A percentile compares a stretch with the other conserved stretches of the same genome.
phyloP scores from a whole-genome alignment of 495 filamentous ascomycete genomes.

The Penicillium silybi region DNA sequence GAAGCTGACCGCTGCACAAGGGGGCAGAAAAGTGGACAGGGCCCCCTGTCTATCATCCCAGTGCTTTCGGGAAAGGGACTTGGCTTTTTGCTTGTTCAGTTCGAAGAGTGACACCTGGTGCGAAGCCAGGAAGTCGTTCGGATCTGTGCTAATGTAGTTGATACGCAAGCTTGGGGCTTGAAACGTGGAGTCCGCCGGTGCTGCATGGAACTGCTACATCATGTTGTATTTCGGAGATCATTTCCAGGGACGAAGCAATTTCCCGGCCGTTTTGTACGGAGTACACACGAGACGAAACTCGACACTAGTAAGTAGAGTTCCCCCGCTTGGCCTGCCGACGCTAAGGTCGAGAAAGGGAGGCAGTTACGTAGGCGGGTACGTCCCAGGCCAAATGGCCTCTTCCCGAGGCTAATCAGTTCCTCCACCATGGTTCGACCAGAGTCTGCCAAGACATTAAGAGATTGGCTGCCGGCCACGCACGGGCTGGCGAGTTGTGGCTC shows the following conservation, averaged over 20 bases:
- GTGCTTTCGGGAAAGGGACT: background rate
- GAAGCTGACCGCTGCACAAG: background rate
- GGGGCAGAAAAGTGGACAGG: background rate
- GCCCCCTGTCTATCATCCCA: background rate
- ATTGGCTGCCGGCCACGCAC: background rate
- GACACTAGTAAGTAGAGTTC: background rate
- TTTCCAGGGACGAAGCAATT: background rate
- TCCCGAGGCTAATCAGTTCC: background rate
- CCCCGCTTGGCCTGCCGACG: no score
- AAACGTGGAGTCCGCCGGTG: background rate
- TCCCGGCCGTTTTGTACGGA: no score
- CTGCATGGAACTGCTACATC: background rate
- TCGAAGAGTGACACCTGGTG: no score
- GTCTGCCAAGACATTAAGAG: slow-evolving; percentile 18
- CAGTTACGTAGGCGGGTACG: background rate
- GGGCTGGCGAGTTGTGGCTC: slow-evolving; percentile 9
- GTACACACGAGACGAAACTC: background rate
- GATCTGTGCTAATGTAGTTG: background rate
- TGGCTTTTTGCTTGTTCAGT: background rate
- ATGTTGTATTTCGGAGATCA: background rate
- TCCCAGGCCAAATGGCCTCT: no score
- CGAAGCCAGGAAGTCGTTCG: background rate
- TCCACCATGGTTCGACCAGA: background rate
- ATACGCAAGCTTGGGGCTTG: background rate
- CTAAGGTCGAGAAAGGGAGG: background rate